Percentiles rank a stretch among this genome's conserved stretches.
Conservation (phyloP, 345 rosid genomes). For the Cochlearia excelsa region DNA sequence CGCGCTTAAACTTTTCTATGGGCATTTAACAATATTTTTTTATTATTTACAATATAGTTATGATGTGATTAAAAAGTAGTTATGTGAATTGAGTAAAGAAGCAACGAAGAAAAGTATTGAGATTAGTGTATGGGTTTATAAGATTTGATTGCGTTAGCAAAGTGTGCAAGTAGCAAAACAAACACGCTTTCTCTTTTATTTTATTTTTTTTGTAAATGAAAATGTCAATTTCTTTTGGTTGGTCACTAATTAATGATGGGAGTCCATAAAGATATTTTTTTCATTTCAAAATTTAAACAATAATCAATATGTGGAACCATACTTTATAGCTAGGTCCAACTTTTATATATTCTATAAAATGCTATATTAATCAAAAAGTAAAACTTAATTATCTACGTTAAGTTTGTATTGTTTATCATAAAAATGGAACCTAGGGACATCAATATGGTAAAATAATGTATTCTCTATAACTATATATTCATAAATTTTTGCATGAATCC, state of each 20-base stretch:
- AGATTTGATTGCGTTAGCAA: conserved; percentile 34
- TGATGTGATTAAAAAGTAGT: not conserved
- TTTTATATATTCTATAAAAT: too few relatives aligned
- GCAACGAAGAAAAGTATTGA: conserved; percentile 31
- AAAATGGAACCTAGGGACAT: not conserved
- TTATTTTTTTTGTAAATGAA: not conserved
- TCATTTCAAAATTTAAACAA: conserved; percentile 5
- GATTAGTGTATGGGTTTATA: conserved; percentile 33
- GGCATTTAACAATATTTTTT: too few relatives aligned
- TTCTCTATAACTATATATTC: not conserved
- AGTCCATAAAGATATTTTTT: conserved; percentile 27
- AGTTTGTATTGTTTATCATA: not conserved
- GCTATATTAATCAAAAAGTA: not conserved
- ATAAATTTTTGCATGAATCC: not conserved
- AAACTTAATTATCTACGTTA: conserved; percentile 7
- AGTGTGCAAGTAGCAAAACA: conserved; percentile 23
- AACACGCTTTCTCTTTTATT: conserved; percentile 26
- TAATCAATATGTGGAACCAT: conserved; percentile 30
- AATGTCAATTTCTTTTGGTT: conserved; percentile 34
- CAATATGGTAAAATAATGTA: not conserved
- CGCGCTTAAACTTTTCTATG: not conserved
- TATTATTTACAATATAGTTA: too few relatives aligned
- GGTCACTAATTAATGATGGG: conserved; percentile 29
- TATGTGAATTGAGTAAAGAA: conserved; percentile 20
- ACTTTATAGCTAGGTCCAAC: not conserved